A percentile compares a stretch with the other conserved stretches of the same genome.
Conservation (phyloP, 495 filamentous ascomycete genomes). For the Penicilliopsis zonata region DNA sequence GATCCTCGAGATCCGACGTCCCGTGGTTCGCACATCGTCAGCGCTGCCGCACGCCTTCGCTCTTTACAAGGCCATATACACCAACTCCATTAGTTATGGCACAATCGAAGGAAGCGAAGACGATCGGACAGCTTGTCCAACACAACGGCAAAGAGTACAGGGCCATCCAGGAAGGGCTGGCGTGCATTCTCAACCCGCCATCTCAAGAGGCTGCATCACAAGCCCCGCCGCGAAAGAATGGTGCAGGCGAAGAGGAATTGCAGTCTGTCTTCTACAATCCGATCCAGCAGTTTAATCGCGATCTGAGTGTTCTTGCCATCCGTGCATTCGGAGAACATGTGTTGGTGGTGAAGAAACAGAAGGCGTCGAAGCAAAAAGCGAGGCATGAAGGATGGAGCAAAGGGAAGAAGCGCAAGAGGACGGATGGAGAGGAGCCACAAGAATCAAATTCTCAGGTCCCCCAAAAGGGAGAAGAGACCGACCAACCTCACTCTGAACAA, state of each 20-base stretch:
- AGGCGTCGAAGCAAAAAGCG: constrained; percentile 25
- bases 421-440: constrained; percentile 9
- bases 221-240: constrained; percentile 19
- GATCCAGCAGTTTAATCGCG: constrained; percentile 96
- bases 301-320: constrained; percentile 85
- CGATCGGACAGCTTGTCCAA: constrained; percentile 12
- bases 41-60: not conserved
- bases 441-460: constrained; percentile 2
- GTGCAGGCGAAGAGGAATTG: constrained; percentile 35
- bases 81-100: constrained; percentile 2
- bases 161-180: constrained; percentile 56
- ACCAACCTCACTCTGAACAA: constrained; percentile 5
- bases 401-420: constrained; percentile 38
- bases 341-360: constrained; percentile 27
- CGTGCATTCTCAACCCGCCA: constrained; percentile 50
- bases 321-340: constrained; percentile 66
- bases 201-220: constrained; percentile 33
- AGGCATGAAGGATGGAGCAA: constrained; percentile 25
- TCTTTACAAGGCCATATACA: not conserved
- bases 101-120: not conserved
- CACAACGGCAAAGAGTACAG: constrained; percentile 42
- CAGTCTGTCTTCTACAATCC: constrained; percentile 97
- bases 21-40: not conserved
- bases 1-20: not conserved
- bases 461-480: constrained; percentile 2